Conservation (phyloP, 345 rosid species). For the Kandelia obovata region DNA sequence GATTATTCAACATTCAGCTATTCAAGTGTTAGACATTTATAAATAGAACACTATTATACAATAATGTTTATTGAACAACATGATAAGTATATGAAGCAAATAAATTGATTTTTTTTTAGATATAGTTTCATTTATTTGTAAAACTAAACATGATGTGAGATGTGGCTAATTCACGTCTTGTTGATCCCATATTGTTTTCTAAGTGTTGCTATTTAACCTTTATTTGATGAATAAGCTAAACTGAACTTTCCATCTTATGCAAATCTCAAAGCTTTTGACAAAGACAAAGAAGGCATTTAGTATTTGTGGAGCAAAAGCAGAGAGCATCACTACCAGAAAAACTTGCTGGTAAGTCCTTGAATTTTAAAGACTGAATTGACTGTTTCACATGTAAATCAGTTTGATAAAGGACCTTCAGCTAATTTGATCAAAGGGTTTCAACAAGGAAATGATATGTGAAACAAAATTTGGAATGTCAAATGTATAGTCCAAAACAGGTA, state of each 20-base stretch:
- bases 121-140: too few relatives aligned
- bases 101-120: too few relatives aligned
- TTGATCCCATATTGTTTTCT: too few relatives aligned
- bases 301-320: neutral
- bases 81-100: too few relatives aligned
- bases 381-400: conserved; percentile 10
- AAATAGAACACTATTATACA: neutral
- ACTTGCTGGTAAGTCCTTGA: neutral
- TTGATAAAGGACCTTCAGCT: neutral
- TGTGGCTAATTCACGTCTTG: too few relatives aligned
- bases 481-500: conserved; percentile 7
- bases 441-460: conserved; percentile 8
- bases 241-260: conserved; percentile 2
- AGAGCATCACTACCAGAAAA: neutral
- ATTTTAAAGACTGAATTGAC: neutral
- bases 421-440: neutral
- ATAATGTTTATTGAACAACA: too few relatives aligned
- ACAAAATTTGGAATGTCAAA: conserved; percentile 15
- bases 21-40: neutral
- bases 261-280: neutral
- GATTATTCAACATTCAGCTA: conserved; percentile 2
- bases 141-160: too few relatives aligned
- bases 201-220: too few relatives aligned
- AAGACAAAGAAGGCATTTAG: neutral
- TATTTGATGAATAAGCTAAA: neutral